Evolutionary conservation across 441 rosid species (phyloP).

Genomic region (Capsella rubella): DNA sequence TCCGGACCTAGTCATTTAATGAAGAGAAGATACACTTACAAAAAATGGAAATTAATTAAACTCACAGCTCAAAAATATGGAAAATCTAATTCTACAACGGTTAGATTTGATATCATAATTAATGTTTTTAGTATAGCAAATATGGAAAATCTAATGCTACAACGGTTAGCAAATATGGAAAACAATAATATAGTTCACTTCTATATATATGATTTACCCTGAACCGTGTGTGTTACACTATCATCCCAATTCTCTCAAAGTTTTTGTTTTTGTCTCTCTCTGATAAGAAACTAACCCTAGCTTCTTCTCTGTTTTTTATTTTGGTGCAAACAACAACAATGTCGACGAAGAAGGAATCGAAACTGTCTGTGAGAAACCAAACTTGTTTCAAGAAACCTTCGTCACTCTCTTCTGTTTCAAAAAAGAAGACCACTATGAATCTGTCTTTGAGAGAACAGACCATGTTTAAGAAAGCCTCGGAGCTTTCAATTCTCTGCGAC

Average conservation of each 20-base stretch:
- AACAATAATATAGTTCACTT: too few relatives aligned
- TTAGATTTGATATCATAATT: too few relatives aligned
- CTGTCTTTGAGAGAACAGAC: neutral
- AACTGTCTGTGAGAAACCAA: neutral
- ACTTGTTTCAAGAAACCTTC: constrained; percentile 17
- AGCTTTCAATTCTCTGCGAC: neutral
- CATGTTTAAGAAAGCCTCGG: neutral
- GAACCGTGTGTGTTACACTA: neutral
- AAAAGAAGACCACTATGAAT: neutral
- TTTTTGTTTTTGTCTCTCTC: neutral
- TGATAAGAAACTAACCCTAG: neutral
- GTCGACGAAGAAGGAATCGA: neutral
- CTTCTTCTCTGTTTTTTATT: neutral
- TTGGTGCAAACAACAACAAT: constrained; percentile 6
- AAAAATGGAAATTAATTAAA: too few relatives aligned
- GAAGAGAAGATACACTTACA: too few relatives aligned
- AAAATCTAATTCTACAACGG: too few relatives aligned
- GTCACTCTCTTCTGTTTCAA: neutral
- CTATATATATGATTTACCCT: neutral
- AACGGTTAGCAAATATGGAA: too few relatives aligned
- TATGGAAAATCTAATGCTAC: too few relatives aligned
- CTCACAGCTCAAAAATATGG: too few relatives aligned
- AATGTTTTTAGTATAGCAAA: too few relatives aligned
- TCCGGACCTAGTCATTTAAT: too few relatives aligned
- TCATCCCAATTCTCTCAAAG: neutral